Conservation (phyloP, 148 eudicot species). For the Vaccinium vitisidaea region DNA sequence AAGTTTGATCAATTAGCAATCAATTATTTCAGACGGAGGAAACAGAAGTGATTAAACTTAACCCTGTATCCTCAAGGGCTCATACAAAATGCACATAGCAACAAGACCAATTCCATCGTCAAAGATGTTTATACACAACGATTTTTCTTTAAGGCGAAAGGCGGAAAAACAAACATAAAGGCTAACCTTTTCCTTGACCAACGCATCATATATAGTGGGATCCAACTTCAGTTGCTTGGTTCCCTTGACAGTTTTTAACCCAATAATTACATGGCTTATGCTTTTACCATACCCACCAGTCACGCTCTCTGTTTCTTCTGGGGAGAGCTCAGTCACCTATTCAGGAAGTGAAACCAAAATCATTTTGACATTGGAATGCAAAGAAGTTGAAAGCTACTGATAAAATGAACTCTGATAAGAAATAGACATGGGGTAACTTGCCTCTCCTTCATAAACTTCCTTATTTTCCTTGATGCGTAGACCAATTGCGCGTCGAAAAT, state of each 20-base stretch:
- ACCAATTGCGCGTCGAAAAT: conserved; percentile 91
- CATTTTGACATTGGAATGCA: neutral
- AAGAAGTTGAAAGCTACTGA: neutral
- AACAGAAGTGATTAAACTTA: neutral
- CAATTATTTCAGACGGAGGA: neutral
- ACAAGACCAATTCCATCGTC: neutral
- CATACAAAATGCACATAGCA: neutral
- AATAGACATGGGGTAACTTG: conserved; percentile 31
- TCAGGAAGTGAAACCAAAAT: neutral
- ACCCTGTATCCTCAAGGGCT: conserved; percentile 10
- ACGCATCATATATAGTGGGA: conserved; percentile 94
- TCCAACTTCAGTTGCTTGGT: conserved; percentile 94
- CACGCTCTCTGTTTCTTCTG: conserved; percentile 95
- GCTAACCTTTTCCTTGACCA: conserved; percentile 89
- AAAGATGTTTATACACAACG: neutral
- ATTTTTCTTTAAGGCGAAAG: neutral
- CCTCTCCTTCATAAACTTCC: conserved; percentile 99
- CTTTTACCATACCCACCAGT: conserved; percentile 97
- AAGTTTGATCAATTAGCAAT: neutral
- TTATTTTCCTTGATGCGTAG: conserved; percentile 96
- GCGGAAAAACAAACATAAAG: conserved; percentile 3
- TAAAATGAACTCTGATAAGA: neutral
- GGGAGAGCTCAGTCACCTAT: conserved; percentile 97
- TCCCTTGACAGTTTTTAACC: conserved; percentile 94
- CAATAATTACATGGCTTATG: conserved; percentile 94